Evolutionary conservation across 176 grass and related monocot species (phyloP).

Genomic region (Rhynchospora breviuscula): DNA sequence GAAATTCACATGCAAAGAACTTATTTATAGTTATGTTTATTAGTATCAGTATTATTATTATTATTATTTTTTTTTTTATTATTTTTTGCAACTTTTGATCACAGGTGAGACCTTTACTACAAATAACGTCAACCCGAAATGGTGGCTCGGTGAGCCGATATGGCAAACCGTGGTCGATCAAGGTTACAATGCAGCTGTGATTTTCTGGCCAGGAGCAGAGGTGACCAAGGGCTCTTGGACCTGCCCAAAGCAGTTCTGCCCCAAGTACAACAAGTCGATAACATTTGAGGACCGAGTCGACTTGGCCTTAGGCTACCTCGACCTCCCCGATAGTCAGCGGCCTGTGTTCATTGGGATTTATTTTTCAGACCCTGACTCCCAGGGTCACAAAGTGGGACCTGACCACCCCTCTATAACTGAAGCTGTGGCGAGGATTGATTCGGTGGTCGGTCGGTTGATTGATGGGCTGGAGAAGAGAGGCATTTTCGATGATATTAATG

Average conservation of each 20-base stretch:
- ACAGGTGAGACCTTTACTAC: constrained; percentile 42
- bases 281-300: constrained; percentile 73
- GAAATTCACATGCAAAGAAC: too few relatives aligned
- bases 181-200: constrained; percentile 46
- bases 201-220: constrained; percentile 81
- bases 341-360: constrained; percentile 65
- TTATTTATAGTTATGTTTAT: too few relatives aligned
- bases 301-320: constrained; percentile 59
- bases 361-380: constrained; percentile 82
- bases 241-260: constrained; percentile 68
- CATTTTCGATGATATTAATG: constrained; percentile 73
- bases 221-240: constrained; percentile 63
- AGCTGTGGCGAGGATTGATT: constrained; percentile 52
- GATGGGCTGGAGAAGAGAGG: constrained; percentile 61
- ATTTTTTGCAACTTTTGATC: neutral
- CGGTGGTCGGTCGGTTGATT: constrained; percentile 62
- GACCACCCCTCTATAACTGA: constrained; percentile 65
- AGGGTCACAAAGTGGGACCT: constrained; percentile 76
- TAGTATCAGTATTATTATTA: too few relatives aligned
- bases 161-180: constrained; percentile 67
- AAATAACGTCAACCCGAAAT: constrained; percentile 52
- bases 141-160: constrained; percentile 75
- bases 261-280: constrained; percentile 45
- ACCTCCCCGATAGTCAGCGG: constrained; percentile 45
- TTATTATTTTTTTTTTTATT: neutral